Evolutionary conservation across 2,329 filamentous ascomycete species (phyloP).

Genomic region (Phaeomoniella chlamydospora): DNA sequence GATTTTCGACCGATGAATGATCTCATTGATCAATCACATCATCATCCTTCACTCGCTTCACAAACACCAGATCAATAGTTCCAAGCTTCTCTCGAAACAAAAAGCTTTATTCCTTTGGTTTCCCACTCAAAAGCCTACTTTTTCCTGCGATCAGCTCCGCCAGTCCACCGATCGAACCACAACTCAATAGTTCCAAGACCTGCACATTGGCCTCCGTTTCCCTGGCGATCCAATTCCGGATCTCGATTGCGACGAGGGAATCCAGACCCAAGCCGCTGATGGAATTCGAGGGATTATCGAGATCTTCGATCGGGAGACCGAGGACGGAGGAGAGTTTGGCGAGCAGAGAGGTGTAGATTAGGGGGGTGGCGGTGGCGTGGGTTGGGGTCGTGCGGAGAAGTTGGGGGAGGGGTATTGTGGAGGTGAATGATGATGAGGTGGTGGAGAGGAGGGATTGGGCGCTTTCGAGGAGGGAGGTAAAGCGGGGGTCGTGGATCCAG

Average conservation of each 20-base stretch:
- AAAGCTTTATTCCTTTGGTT: too few relatives aligned
- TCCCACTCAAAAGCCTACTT: not conserved
- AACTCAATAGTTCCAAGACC: slow-evolving; percentile 10
- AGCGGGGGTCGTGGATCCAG: not conserved
- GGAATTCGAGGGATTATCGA: slow-evolving; percentile 20
- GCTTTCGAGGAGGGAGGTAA: not conserved
- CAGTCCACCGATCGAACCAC: slow-evolving; percentile 7
- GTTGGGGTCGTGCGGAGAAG: slow-evolving; percentile 27
- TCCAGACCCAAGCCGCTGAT: slow-evolving; percentile 15
- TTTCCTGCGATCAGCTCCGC: slow-evolving; percentile 7
- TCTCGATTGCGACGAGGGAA: slow-evolving; percentile 12
- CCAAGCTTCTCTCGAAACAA: too few relatives aligned
- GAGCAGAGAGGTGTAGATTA: slow-evolving; percentile 30
- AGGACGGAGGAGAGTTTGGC: slow-evolving; percentile 34
- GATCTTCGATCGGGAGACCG: slow-evolving; percentile 33
- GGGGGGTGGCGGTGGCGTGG: slow-evolving; percentile 28
- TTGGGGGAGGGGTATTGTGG: not conserved
- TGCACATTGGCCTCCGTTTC: slow-evolving; percentile 8
- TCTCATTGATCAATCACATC: too few relatives aligned
- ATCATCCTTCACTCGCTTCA: too few relatives aligned
- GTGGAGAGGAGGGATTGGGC: too few relatives aligned
- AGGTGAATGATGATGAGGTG: not conserved
- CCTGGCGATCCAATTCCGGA: slow-evolving; percentile 12
- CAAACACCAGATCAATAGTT: too few relatives aligned
- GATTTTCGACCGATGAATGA: too few relatives aligned